A percentile compares a stretch with the other conserved stretches of the same genome.
Evolutionary conservation across 2,329 filamentous ascomycete species (phyloP).

Genomic region (Curvularia spicifera): DNA sequence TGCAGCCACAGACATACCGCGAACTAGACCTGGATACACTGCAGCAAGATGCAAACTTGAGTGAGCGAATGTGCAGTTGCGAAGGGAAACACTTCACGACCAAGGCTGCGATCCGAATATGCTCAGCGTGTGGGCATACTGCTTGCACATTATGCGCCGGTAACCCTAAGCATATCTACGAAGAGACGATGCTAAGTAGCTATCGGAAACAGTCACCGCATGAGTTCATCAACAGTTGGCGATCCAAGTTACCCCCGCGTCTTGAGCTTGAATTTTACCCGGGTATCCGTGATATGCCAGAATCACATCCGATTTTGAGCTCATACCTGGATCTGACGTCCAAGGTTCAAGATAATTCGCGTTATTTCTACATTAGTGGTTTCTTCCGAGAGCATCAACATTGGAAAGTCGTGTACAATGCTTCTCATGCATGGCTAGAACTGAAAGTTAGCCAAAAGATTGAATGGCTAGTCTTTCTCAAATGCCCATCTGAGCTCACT

Average conservation of each 20-base stretch:
- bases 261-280: conserved; percentile 31
- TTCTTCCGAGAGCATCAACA: conserved; percentile 36
- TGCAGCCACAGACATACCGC: not conserved
- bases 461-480: conserved; percentile 57
- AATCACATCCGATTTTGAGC: not conserved
- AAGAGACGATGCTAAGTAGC: conserved; percentile 6
- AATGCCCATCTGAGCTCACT: conserved; percentile 48
- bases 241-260: conserved; percentile 28
- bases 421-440: conserved; percentile 49
- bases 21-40: conserved; percentile 24
- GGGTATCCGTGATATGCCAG: not conserved
- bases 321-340: conserved; percentile 17
- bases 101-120: conserved; percentile 53
- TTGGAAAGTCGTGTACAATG: conserved; percentile 55
- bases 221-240: conserved; percentile 55
- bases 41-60: conserved; percentile 38
- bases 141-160: conserved; percentile 61
- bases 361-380: conserved; percentile 23
- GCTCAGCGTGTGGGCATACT: conserved; percentile 61
- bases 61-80: conserved; percentile 62
- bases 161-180: conserved; percentile 60
- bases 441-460: conserved; percentile 48
- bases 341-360: conserved; percentile 14
- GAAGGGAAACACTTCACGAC: conserved; percentile 57
- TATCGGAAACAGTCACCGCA: conserved; percentile 48